Conservation (phyloP, 2,329 filamentous ascomycete genomes). For the Penicillium vulpinum region DNA sequence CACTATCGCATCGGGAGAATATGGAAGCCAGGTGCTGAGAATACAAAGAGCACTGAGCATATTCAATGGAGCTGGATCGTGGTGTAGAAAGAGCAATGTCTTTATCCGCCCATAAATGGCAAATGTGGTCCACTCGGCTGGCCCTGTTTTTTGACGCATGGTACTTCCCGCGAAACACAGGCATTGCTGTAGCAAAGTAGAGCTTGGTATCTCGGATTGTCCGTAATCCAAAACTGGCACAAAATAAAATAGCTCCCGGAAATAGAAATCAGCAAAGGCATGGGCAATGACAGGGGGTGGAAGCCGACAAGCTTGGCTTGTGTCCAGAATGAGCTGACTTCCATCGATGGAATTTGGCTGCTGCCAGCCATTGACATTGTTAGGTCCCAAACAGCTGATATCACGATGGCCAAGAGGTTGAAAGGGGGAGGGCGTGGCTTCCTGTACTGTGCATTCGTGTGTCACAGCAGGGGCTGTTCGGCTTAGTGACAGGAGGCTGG, state of each 20-base stretch:
- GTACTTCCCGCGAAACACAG: constrained; percentile 12
- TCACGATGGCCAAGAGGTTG: neutral
- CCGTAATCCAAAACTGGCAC: constrained; percentile 4
- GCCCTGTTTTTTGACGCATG: constrained; percentile 7
- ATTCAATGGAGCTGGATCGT: constrained; percentile 6
- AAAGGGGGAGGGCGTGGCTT: neutral
- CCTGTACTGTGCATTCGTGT: neutral
- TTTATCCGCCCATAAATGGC: constrained; percentile 11
- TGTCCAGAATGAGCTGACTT: constrained; percentile 1
- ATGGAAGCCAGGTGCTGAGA: constrained; percentile 9
- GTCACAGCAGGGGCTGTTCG: neutral
- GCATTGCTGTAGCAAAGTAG: constrained; percentile 8
- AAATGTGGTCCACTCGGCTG: constrained; percentile 11
- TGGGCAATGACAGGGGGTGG: constrained; percentile 1
- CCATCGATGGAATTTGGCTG: neutral
- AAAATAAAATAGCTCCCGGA: constrained; percentile 5
- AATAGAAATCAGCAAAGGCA: constrained; percentile 9
- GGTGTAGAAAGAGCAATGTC: constrained; percentile 6
- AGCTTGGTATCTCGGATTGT: neutral
- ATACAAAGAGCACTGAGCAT: constrained; percentile 8
- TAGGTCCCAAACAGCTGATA: neutral
- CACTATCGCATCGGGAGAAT: constrained; percentile 1
- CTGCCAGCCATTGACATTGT: neutral
- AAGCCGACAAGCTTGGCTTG: neutral
- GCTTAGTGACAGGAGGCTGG: neutral